These are phyloP conservation scores for Corymbia citriodora DNA, from an alignment of 441 rosid species.

Conservation along the genomic window DNA sequence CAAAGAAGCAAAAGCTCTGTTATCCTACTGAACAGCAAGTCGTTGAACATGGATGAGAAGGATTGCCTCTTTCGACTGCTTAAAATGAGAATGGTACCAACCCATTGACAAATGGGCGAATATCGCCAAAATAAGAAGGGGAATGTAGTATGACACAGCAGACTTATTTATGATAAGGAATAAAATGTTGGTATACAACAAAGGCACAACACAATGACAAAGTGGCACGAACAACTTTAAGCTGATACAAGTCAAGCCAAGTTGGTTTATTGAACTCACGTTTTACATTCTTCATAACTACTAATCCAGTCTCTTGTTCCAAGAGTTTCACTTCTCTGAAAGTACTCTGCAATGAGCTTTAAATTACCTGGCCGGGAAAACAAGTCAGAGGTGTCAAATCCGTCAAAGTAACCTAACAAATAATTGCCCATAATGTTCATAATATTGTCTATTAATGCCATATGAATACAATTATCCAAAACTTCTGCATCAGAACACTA, in stretches of 20 bases:
- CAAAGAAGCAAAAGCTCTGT: neutral
- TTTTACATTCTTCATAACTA: slow-evolving; percentile 85
- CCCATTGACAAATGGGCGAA: neutral
- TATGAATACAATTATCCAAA: neutral
- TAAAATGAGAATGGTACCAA: neutral
- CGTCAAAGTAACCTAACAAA: neutral
- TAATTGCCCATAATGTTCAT: neutral
- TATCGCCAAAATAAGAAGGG: neutral
- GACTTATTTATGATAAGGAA: neutral
- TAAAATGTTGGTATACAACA: neutral
- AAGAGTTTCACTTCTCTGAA: slow-evolving; percentile 83
- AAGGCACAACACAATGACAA: neutral
- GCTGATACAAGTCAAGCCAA: neutral
- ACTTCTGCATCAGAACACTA: neutral
- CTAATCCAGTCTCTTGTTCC: slow-evolving; percentile 89
- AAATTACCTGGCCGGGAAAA: slow-evolving; percentile 50
- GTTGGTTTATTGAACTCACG: slow-evolving; percentile 32
- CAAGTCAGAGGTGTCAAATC: neutral
- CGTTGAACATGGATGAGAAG: neutral
- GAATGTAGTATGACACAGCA: neutral
- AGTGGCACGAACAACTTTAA: neutral
- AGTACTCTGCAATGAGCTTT: slow-evolving; percentile 82
- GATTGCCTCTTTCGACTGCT: neutral
- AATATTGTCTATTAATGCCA: neutral
- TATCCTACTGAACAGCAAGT: neutral